Base-by-base conservation (phyloP, 371 early-diverging fungal species). In the Mortierella sp. region DNA sequence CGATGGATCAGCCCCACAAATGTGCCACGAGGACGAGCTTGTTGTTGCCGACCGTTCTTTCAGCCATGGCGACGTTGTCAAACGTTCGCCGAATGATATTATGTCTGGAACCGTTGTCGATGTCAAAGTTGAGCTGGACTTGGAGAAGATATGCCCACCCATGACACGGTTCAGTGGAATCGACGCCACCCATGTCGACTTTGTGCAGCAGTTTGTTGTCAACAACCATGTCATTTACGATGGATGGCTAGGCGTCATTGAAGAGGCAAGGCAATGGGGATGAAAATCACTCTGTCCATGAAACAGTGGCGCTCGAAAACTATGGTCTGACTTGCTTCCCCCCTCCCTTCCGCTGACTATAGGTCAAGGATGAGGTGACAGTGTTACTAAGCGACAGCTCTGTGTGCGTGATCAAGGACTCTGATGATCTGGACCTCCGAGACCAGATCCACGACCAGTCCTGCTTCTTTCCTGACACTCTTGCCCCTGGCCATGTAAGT, bases 11-110 rank as follows among this genome's bases (percentile, higher is more conserved):
- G 74, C 66, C 1, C 79, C 79, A 7, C 56, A 60, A 48, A 58
- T 48, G 10, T 19, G 65, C 13, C 69, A 54, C 34, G 79, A 79
- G 34, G 70, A 79, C 10, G 70, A 74, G 8, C 66, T 79, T 25
- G 60, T 74, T 4, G 62, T 79, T n/a, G 55, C 59, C 13, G 79
- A 79, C 27, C 61, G 79, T 31, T 79, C 79, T 12, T 69, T 79
- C 39, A 68, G 73, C 44, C 74, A 79, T 31, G 79, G 79, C 34
- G 79, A 79, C 47, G 74, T 79, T 17, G 79, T 79, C 31, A 79
- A 79, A 22, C 73, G 62, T 1, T 73, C 73, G 0, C 74, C 73
- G 27, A 69, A 72, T 29, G 79, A 79, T 37, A 31, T 74, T 37
- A 63, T 73, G 54, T 79, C 79, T n/a, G 79, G 79, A 43, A 61